These are phyloP conservation scores for Lactarius akahatsu DNA, from an alignment of 768 basidiomycete species.

Conservation along the genomic window DNA sequence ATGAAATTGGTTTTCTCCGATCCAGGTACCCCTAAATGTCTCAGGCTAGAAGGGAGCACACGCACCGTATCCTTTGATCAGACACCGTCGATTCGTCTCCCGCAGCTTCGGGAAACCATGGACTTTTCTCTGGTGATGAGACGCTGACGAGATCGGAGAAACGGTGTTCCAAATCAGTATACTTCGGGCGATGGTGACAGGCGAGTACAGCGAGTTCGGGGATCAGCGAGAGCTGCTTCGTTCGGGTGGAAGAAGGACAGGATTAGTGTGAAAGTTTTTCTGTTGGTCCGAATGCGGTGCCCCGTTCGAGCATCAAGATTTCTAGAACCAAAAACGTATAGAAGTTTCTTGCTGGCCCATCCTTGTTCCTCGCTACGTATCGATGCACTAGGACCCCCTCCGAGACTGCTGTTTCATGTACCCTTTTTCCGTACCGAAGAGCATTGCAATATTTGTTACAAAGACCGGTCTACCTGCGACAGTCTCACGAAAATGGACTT, in stretches of 20 bases:
- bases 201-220: background rate
- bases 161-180: background rate
- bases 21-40: background rate
- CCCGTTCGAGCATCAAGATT: background rate
- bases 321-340: background rate
- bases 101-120: background rate
- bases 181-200: background rate
- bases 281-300: background rate
- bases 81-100: background rate
- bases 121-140: background rate
- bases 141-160: slow-evolving; percentile 2
- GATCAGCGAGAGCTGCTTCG: background rate
- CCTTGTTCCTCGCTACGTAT: background rate
- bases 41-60: background rate
- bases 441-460: background rate
- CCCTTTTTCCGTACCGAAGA: background rate
- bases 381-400: background rate
- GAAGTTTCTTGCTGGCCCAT: background rate
- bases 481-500: background rate
- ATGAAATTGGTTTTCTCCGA: slow-evolving; percentile 4
- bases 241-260: background rate
- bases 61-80: background rate
- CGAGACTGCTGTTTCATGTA: background rate
- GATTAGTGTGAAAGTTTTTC: background rate
- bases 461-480: background rate